phyloP scores from a whole-genome alignment of 129 eudicot species.

The Calendula officinalis region DNA sequence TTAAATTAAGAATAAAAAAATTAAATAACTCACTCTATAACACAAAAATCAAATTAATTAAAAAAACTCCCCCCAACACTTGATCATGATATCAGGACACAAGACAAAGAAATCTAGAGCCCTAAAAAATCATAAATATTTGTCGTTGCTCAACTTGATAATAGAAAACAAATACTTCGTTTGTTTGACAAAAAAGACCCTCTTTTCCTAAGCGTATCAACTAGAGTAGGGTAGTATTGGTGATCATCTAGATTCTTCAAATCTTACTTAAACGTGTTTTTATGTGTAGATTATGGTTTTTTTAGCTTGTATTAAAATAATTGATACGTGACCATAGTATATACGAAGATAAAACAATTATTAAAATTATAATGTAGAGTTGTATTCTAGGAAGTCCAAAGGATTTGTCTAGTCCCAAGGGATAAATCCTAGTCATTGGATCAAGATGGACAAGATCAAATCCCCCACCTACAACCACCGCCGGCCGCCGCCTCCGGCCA shows the following conservation, averaged over 20 bases:
- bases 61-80: not conserved
- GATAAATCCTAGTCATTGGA: no score
- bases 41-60: not conserved
- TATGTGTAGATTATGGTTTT: not conserved
- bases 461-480: no score
- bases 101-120: slow-evolving; percentile 13
- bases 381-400: no score
- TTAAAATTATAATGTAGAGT: not conserved
- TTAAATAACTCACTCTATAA: not conserved
- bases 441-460: no score
- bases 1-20: not conserved
- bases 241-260: slow-evolving; percentile 9
- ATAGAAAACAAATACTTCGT: slow-evolving; percentile 23
- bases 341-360: no score
- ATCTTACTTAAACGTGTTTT: slow-evolving; percentile 11
- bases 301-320: not conserved
- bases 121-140: not conserved
- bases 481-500: no score
- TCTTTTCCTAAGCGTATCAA: not conserved
- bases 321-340: not conserved
- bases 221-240: slow-evolving; percentile 16
- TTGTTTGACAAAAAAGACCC: slow-evolving; percentile 19
- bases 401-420: no score
- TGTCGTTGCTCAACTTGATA: slow-evolving; percentile 10
- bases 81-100: not conserved